These are phyloP conservation scores for Arbutus unedo DNA, from an alignment of 148 eudicot genomes.

Conservation along the genomic window DNA sequence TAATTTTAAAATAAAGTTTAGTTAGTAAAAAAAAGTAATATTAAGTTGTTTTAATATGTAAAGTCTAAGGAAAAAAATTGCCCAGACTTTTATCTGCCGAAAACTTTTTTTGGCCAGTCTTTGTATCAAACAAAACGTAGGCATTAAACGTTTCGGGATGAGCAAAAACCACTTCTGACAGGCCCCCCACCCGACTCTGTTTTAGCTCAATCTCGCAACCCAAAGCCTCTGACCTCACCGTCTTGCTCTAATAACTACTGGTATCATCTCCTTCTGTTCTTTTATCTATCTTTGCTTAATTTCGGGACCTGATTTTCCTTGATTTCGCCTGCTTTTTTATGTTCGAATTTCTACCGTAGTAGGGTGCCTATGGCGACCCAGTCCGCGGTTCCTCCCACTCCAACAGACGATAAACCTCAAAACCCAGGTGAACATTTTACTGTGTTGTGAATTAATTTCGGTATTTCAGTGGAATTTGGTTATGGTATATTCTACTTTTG, in stretches of 20 bases:
- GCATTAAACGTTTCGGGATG: conserved; percentile 9
- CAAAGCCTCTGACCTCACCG: conserved; percentile 15
- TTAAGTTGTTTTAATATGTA: too few relatives aligned
- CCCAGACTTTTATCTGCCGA: background rate
- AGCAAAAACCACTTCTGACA: background rate
- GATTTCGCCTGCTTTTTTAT: background rate
- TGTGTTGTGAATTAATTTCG: background rate
- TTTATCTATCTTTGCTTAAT: background rate
- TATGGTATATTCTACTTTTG: background rate
- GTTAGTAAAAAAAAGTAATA: too few relatives aligned
- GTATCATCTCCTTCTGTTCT: background rate
- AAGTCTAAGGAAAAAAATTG: too few relatives aligned
- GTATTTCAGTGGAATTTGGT: background rate
- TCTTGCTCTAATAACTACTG: background rate
- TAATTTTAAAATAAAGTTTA: too few relatives aligned
- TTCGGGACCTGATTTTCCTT: background rate
- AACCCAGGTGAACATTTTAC: conserved; percentile 29
- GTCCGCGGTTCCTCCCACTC: conserved; percentile 27
- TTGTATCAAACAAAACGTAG: background rate
- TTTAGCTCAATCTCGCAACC: background rate
- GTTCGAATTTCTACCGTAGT: background rate
- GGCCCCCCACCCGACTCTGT: background rate
- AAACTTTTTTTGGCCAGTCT: background rate
- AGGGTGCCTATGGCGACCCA: conserved; percentile 30
- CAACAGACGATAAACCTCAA: conserved; percentile 23